phyloP scores from a whole-genome alignment of 768 basidiomycete genomes.

The Leccinum fibrillosum region DNA sequence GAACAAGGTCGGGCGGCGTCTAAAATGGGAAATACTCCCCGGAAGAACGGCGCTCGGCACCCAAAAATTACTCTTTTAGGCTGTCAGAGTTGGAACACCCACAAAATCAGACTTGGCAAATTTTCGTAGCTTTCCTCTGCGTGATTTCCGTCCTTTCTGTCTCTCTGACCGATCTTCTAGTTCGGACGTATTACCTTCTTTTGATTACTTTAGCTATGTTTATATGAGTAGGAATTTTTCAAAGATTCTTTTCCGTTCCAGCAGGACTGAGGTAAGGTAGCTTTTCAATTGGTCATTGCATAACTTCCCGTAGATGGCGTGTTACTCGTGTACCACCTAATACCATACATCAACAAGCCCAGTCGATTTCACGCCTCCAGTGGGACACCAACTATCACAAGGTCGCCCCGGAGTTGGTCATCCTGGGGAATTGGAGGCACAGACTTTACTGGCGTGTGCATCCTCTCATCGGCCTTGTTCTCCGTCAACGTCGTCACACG shows the following conservation, averaged over 20 bases:
- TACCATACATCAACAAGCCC: not conserved
- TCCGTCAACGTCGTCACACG: constrained; percentile 1
- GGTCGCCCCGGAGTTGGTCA: not conserved
- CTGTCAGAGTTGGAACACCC: no score
- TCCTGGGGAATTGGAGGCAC: not conserved
- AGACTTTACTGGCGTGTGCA: not conserved
- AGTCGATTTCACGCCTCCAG: not conserved
- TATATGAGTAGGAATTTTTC: no score
- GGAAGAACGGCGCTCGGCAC: no score
- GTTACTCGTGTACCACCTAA: not conserved
- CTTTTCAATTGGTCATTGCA: not conserved
- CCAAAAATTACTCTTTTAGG: no score
- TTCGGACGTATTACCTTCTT: not conserved
- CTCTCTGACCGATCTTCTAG: no score
- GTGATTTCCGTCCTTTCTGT: no score
- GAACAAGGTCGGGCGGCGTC: no score
- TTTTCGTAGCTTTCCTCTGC: no score
- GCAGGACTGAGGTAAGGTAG: not conserved
- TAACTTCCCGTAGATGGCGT: not conserved
- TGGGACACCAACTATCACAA: not conserved
- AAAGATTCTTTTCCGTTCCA: no score
- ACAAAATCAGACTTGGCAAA: no score
- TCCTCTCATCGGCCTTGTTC: not conserved
- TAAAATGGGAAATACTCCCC: no score
- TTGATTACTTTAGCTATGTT: no score